phyloP scores from a whole-genome alignment of 2,329 filamentous ascomycete species.

The Emericellopsis cladophorae region DNA sequence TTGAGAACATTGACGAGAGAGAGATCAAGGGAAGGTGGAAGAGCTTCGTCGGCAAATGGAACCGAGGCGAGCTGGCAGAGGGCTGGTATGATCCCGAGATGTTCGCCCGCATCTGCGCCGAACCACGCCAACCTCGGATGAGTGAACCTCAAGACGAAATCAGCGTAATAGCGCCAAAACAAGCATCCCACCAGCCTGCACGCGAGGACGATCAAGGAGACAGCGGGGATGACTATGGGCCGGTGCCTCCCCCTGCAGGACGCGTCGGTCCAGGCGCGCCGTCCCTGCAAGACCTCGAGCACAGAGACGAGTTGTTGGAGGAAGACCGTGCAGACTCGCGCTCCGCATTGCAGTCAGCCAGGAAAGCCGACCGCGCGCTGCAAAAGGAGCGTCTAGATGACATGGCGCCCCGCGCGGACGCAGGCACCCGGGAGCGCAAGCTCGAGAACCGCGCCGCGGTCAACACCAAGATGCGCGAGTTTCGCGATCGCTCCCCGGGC shows the following conservation, averaged over 20 bases:
- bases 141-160: slow-evolving; percentile 4
- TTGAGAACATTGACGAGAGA: slow-evolving; percentile 57
- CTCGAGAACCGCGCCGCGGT: slow-evolving; percentile 73
- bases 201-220: slow-evolving; percentile 10
- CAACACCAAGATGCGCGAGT: slow-evolving; percentile 61
- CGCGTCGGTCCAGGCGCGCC: slow-evolving; percentile 51
- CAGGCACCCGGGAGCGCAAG: slow-evolving; percentile 69
- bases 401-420: slow-evolving; percentile 67
- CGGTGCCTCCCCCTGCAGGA: slow-evolving; percentile 11
- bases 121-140: background rate
- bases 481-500: slow-evolving; percentile 55
- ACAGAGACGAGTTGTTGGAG: slow-evolving; percentile 35
- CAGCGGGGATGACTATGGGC: slow-evolving; percentile 44
- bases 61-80: slow-evolving; percentile 72
- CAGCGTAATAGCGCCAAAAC: background rate
- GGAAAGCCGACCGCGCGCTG: slow-evolving; percentile 48
- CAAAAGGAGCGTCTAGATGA: slow-evolving; percentile 72
- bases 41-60: slow-evolving; percentile 88
- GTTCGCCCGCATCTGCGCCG: slow-evolving; percentile 28
- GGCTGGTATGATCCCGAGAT: slow-evolving; percentile 86
- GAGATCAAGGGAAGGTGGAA: slow-evolving; percentile 83
- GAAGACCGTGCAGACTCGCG: slow-evolving; percentile 38
- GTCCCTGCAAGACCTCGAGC: slow-evolving; percentile 58
- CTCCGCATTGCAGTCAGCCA: slow-evolving; percentile 44
- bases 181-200: background rate